A percentile compares a stretch with the other conserved stretches of the same genome.
phyloP scores from a whole-genome alignment of 2,329 filamentous ascomycete species.

The Sporothrix pseudoabietina region DNA sequence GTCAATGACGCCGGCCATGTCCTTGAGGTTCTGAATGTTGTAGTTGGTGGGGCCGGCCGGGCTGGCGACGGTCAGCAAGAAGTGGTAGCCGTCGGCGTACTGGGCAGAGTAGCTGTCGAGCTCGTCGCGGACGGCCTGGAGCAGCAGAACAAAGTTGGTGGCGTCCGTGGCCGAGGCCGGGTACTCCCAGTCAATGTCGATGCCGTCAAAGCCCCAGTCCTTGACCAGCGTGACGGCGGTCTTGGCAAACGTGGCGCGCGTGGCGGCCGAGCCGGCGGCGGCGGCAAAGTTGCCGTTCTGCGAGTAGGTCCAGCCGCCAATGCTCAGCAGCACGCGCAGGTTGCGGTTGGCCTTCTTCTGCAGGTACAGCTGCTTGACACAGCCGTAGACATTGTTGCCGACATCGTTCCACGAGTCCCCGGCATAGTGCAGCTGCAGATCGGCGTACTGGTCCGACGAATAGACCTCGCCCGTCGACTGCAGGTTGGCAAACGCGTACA shows the following conservation, averaged over 20 bases:
- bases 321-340: slow-evolving; percentile 75
- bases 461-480: slow-evolving; percentile 71
- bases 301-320: slow-evolving; percentile 86
- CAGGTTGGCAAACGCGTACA: slow-evolving; percentile 82
- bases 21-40: slow-evolving; percentile 49
- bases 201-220: slow-evolving; percentile 61
- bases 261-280: slow-evolving; percentile 63
- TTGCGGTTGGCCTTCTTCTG: slow-evolving; percentile 77
- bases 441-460: slow-evolving; percentile 69
- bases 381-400: slow-evolving; percentile 76
- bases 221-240: slow-evolving; percentile 69
- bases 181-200: slow-evolving; percentile 49
- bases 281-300: slow-evolving; percentile 64
- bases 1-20: slow-evolving; percentile 54
- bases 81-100: slow-evolving; percentile 52
- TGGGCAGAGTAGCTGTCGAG: slow-evolving; percentile 53
- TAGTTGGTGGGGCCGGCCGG: slow-evolving; percentile 54
- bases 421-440: slow-evolving; percentile 72
- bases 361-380: slow-evolving; percentile 75
- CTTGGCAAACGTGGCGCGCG: slow-evolving; percentile 67
- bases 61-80: slow-evolving; percentile 56
- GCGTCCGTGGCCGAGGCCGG: slow-evolving; percentile 45
- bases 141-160: slow-evolving; percentile 49
- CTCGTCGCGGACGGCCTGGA: slow-evolving; percentile 49
- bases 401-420: slow-evolving; percentile 67